These are phyloP conservation scores for Annulohypoxylon truncatum DNA, from an alignment of 2,329 filamentous ascomycete genomes.

Conservation along the genomic window DNA sequence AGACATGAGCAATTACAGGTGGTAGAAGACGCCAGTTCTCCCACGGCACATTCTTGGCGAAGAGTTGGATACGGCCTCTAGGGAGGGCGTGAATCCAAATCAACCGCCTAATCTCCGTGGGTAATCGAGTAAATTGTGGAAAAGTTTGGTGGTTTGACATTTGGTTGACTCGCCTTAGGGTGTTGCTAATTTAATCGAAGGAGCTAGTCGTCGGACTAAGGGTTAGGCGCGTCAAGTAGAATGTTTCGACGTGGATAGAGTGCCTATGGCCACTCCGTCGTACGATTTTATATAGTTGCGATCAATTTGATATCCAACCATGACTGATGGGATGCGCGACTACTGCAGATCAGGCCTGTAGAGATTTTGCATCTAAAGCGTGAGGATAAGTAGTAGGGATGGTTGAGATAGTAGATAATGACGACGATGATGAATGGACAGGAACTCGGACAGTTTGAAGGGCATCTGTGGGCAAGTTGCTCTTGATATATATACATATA, in stretches of 20 bases:
- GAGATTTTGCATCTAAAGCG: constrained; percentile 6
- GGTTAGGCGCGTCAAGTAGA: constrained; percentile 19
- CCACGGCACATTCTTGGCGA: constrained; percentile 46
- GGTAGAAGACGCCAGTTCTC: constrained; percentile 46
- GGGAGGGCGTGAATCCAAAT: constrained; percentile 45
- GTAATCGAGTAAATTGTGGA: constrained; percentile 43
- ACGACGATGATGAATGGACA: background rate
- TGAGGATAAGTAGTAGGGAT: constrained; percentile 3
- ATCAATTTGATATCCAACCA: constrained; percentile 22
- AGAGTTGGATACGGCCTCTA: constrained; percentile 46
- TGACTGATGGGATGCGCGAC: constrained; percentile 21
- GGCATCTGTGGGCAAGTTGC: constrained; percentile 16
- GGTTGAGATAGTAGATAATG: background rate
- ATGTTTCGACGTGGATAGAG: constrained; percentile 9
- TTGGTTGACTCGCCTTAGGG: constrained; percentile 7
- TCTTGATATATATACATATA: constrained; percentile 28
- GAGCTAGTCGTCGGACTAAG: constrained; percentile 14
- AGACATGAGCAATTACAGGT: constrained; percentile 43
- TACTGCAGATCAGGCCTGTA: background rate
- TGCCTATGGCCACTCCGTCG: constrained; percentile 16
- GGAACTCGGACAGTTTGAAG: background rate
- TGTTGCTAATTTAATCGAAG: constrained; percentile 16
- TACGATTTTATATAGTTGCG: constrained; percentile 21
- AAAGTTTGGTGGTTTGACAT: constrained; percentile 43
- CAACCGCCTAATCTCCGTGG: constrained; percentile 45